Percentiles rank a stretch among this genome's conserved stretches.
Conservation (phyloP, 208 protist species). For the Hexamita inflata region DNA sequence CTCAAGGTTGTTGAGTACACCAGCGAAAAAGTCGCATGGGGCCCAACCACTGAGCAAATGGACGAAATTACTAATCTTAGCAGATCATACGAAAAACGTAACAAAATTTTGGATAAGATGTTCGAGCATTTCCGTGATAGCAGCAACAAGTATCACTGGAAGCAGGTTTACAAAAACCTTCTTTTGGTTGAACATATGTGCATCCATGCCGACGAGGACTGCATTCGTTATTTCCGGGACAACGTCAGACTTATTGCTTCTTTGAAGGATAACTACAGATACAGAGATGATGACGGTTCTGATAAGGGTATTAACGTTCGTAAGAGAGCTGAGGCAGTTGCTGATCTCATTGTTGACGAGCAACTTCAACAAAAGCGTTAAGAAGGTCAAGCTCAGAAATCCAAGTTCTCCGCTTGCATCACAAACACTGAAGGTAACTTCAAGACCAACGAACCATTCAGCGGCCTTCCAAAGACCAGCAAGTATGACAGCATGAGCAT, state of each 20-base stretch:
- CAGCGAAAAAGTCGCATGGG: slow-evolving; percentile 1
- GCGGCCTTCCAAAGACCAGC: no score
- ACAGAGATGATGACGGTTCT: slow-evolving; percentile 7
- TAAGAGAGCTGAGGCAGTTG: slow-evolving; percentile 13
- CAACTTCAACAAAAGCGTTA: no score
- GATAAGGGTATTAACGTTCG: slow-evolving; percentile 23
- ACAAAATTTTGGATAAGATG: background rate
- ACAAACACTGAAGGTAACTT: no score
- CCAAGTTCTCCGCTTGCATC: no score
- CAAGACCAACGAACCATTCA: no score
- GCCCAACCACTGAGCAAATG: slow-evolving; percentile 11
- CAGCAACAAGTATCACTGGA: slow-evolving; percentile 13
- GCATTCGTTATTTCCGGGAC: background rate
- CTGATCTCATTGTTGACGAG: no score
- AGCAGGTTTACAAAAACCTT: slow-evolving; percentile 7
- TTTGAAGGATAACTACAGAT: slow-evolving; percentile 2
- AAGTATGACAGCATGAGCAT: no score
- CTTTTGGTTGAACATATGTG: slow-evolving; percentile 7
- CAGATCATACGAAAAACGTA: background rate
- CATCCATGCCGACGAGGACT: background rate
- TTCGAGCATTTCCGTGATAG: background rate
- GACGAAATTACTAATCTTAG: slow-evolving; percentile 10
- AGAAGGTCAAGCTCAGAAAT: no score
- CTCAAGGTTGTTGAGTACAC: background rate
- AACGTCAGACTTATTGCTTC: background rate